These are phyloP conservation scores for Diaporthe amygdali DNA, from an alignment of 2,329 filamentous ascomycete species.

Conservation along the genomic window DNA sequence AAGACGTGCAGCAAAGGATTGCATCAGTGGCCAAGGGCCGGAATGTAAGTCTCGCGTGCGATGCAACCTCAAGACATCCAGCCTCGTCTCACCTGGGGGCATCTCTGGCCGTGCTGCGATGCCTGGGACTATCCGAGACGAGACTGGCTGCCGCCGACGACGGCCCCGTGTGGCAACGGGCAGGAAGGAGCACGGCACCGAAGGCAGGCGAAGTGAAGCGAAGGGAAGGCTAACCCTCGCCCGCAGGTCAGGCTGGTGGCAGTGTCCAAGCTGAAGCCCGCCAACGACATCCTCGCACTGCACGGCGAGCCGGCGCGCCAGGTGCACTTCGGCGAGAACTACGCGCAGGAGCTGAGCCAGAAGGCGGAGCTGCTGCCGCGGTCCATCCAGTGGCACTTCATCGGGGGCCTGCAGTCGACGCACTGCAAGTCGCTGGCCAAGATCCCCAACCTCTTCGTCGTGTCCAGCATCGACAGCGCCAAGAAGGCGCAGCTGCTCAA, in stretches of 20 bases:
- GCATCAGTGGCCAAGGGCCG: constrained; percentile 56
- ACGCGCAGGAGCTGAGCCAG: constrained; percentile 85
- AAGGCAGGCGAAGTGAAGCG: neutral
- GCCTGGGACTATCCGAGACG: neutral
- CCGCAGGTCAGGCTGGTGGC: constrained; percentile 82
- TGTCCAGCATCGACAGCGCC: constrained; percentile 84
- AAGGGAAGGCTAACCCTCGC: constrained; percentile 23
- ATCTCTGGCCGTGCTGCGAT: neutral
- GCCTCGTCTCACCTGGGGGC: constrained; percentile 21
- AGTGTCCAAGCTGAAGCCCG: constrained; percentile 95
- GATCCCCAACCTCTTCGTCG: constrained; percentile 88
- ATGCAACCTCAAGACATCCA: neutral
- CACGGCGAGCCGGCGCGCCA: constrained; percentile 67
- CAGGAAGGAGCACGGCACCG: neutral
- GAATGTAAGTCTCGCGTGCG: constrained; percentile 50
- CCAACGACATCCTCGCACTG: constrained; percentile 85
- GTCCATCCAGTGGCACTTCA: constrained; percentile 92
- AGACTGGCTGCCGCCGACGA: neutral
- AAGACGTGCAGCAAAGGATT: constrained; percentile 64
- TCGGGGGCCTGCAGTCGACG: constrained; percentile 87
- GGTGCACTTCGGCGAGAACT: constrained; percentile 94
- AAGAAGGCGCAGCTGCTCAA: constrained; percentile 90
- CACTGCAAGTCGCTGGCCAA: constrained; percentile 89
- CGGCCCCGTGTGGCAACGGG: neutral
- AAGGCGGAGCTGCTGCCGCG: constrained; percentile 82